Evolutionary conservation across 1,284 basidiomycete species (phyloP), one percentile per base, ranked within the genome.

Genomic region (Vanrija sp.): DNA sequence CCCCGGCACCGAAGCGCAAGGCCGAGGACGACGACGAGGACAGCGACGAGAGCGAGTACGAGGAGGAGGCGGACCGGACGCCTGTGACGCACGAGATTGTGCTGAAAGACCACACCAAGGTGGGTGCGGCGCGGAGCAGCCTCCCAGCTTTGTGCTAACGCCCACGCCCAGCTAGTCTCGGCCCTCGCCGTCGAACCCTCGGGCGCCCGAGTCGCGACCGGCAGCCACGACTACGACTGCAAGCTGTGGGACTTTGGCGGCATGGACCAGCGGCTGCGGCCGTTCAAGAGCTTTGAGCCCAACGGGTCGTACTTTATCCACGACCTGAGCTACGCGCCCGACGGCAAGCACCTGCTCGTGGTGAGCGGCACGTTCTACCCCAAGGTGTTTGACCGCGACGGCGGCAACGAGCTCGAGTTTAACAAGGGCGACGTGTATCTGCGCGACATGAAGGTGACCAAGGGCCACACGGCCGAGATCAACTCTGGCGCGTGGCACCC

Each of bases 221-320:
- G 96, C 10, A 89, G 88, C 16, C 88, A 97, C 75, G 96, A 99
- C 76, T 98, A 98, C 69, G 90, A 95, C 74, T 87, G 89, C 76
- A 98, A 98, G 75, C 76, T 98, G 49, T 99, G 94, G 94, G 96
- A 99, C 75, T 98, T 98, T 77, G 96, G 95, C 66, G 96, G 96
- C 7, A 98, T 99, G 95, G 88, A 89, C 65, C 78, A 81, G 60
- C 62, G 73, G 5, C 82, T 88, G 73, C 88, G 89, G 71, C 94
- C 96, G 15, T 98, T 98, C 83, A 89, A 92, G 77, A 88, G 83
- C 60, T 98, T 89, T 83, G 93, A 98, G 73, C 89, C 93, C 54
- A 85, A 87, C 54, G 92, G 89, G 56, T 89, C 85, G 63, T 97
- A 98, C 76, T 86, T 94, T 78, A 83, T 96, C 37, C 86, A 93